Conservation (phyloP, 106 monocot genomes). For the Agapanthus africanus region DNA sequence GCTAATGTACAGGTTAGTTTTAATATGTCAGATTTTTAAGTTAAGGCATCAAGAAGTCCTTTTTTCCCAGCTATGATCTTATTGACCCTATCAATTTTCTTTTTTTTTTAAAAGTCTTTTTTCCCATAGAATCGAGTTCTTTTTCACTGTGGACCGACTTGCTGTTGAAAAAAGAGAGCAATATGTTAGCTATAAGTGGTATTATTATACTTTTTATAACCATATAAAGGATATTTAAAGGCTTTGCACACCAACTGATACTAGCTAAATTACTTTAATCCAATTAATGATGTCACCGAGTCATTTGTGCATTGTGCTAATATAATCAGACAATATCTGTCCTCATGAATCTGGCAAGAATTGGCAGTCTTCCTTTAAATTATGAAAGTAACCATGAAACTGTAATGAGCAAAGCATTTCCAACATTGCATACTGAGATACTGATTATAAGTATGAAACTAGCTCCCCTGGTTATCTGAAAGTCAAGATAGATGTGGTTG, state of each 20-base stretch:
- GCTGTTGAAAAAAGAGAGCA: neutral
- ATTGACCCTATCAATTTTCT: no score
- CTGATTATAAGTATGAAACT: neutral
- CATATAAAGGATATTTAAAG: neutral
- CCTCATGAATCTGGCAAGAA: neutral
- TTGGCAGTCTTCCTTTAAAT: neutral
- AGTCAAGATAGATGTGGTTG: neutral
- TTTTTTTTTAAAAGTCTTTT: no score
- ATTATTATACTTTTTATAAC: neutral
- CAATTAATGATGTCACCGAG: neutral
- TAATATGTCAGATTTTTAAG: neutral
- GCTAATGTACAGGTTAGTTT: conserved; percentile 77
- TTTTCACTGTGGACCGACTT: neutral
- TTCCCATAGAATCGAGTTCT: neutral
- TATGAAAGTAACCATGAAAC: neutral
- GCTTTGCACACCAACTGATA: neutral
- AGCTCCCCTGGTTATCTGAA: neutral
- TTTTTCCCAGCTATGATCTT: no score
- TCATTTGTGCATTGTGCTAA: neutral
- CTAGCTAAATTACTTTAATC: neutral
- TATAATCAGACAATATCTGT: neutral
- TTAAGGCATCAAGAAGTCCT: neutral
- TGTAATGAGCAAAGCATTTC: neutral
- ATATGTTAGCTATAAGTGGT: neutral
- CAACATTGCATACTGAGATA: neutral